Evolutionary conservation across 176 grass and related monocot species (phyloP), one percentile per base, ranked within the genome.

Genomic region (Hyparrhenia diplandra): DNA sequence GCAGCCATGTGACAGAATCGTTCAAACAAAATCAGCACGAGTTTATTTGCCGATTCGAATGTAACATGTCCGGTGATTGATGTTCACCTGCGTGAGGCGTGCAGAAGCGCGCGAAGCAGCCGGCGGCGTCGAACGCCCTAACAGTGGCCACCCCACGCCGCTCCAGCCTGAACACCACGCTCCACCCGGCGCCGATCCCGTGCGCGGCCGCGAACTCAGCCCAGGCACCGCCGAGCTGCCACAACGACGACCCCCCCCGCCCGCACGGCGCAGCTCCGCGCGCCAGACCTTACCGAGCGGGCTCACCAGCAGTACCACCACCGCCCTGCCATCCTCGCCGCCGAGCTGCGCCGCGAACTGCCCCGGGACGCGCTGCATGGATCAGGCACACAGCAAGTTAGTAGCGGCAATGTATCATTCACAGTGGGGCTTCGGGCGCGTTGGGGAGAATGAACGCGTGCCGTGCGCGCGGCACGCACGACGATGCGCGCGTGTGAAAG

Each of bases 241-340:
- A 79, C 35, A 42, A 17, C 75, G 52, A 7, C 52, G 51, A 17
- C 52, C 54, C 21, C n/a, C n/a, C 21, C 21, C 29, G 24, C 57
- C 75, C 37, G 21, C 36, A 31, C 24, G 43, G 59, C 43, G 13
- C 20, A 88, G 46, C 58, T 74, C 86, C 81, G 28, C 60, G 59
- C 61, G 86, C 47, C 75, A 67, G 67, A 73, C n/a, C 86, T 79
- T 83, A 60, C 86, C 86, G 67, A 84, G 2, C 74, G 59, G 86
- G 75, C 68, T 43, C 14, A 88, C 39, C 66, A 84, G 35, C 67
- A 73, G 45, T 46, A 79, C 67, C 27, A 3, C 55, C 57, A 27
- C 65, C 18, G 54, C 65, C 13, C 36, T 6, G 3, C 31, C 63
- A 10, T 31, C 85, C 37, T 17, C 78, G 78, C 32, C 61, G 78